Evolutionary conservation across 176 grass and related monocot genomes (phyloP).

Genomic region (Ensete glaucum): DNA sequence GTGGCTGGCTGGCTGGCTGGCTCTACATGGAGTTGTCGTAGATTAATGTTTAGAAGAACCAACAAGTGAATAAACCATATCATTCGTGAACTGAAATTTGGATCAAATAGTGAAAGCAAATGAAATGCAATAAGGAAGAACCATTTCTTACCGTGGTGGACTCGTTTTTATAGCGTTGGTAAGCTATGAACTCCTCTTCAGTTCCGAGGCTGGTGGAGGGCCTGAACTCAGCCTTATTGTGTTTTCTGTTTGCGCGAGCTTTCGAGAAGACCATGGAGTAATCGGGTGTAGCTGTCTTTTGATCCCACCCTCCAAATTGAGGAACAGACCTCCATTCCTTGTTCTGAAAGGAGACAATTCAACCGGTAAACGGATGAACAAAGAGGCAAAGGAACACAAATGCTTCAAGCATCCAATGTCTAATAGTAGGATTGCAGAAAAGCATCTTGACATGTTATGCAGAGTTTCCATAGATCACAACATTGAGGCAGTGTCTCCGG

Average conservation of each 20-base stretch:
- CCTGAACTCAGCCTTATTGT: background rate
- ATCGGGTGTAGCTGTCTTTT: background rate
- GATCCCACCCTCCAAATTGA: slow-evolving; percentile 7
- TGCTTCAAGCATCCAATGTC: background rate
- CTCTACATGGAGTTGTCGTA: no score
- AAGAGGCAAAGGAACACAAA: no score
- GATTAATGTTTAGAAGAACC: background rate
- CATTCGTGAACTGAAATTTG: no score
- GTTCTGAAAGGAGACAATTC: background rate
- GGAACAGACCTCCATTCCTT: background rate
- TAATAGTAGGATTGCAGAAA: background rate
- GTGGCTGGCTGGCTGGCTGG: no score
- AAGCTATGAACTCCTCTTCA: background rate
- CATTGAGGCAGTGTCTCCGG: background rate
- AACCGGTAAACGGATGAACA: background rate
- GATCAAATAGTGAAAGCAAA: no score
- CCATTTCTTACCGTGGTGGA: background rate
- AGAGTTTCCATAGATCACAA: background rate
- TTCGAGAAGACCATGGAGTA: slow-evolving; percentile 1
- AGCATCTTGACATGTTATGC: background rate
- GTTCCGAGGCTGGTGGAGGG: background rate
- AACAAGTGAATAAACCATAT: background rate
- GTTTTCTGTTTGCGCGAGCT: background rate
- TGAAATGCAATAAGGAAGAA: background rate
- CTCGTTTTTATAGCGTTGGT: background rate